phyloP scores from a whole-genome alignment of 2,329 filamentous ascomycete genomes.

The Aurifilum marmelostoma region DNA sequence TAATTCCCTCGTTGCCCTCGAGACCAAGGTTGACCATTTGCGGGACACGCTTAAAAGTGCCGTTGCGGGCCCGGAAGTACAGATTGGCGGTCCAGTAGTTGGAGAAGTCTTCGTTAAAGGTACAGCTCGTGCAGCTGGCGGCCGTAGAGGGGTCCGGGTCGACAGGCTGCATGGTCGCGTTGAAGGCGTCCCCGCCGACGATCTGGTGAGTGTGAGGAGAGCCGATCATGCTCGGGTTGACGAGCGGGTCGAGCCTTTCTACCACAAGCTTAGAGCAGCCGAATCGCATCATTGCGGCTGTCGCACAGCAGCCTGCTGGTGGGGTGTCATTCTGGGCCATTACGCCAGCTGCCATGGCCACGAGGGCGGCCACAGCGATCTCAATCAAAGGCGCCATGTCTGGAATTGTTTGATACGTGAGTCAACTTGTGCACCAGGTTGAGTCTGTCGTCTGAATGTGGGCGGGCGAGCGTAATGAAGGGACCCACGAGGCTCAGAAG shows the following conservation, averaged over 20 bases:
- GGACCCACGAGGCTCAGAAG: not conserved
- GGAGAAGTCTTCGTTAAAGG: constrained; percentile 39
- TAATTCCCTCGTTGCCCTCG: constrained; percentile 40
- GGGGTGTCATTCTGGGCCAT: not conserved
- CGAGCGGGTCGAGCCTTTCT: constrained; percentile 35
- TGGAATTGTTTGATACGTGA: not conserved
- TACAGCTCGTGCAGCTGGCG: constrained; percentile 32
- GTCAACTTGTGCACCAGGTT: too few relatives aligned
- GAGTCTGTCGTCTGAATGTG: not conserved
- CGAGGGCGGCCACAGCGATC: not conserved
- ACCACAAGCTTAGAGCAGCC: constrained; percentile 35
- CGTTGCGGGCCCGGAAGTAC: constrained; percentile 32
- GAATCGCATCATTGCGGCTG: constrained; percentile 31
- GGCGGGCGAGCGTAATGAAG: too few relatives aligned
- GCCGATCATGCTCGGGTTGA: constrained; percentile 42
- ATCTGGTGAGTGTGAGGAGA: constrained; percentile 45
- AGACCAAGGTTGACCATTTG: constrained; percentile 41
- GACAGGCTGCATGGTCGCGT: constrained; percentile 39
- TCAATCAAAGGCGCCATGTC: not conserved
- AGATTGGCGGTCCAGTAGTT: constrained; percentile 39
- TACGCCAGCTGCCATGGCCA: not conserved
- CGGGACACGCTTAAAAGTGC: constrained; percentile 41
- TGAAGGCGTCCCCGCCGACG: constrained; percentile 46
- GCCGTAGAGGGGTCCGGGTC: constrained; percentile 17
- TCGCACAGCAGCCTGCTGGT: constrained; percentile 19